Evolutionary conservation across 345 rosid genomes (phyloP), one percentile per base, ranked within the genome.

Genomic region (Citrus glauca): DNA sequence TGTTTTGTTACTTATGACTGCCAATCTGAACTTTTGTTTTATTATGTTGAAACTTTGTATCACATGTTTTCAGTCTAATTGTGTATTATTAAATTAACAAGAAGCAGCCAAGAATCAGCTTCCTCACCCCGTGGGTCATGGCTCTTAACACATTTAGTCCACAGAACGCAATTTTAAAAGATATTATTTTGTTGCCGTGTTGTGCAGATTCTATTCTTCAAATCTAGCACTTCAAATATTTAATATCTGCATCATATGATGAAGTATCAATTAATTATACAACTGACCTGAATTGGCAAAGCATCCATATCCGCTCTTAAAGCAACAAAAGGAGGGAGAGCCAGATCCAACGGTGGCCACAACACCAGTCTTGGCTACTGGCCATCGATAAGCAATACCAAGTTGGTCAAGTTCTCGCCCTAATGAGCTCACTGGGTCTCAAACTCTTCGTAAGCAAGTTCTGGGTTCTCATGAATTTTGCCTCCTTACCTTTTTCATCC

Each of bases 231-330:
- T 45, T 45, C 50, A 45, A 45, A 45, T 3, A 45, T 45, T 45
- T 45, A 45, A 11, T 45, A 45, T 45, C 50, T 13, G 1, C 57
- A 53, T 16, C 22, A 16, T 17, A 53, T 53, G 20, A 17, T 16
- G 22, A 53, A 53, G 5, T 53, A 53, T 53, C 1, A 33, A 48
- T 14, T 13, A 77, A 48, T 14, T 13, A 77, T 22, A 45, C 14
- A 77, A 63, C 57, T 25, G 9, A 91, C 94, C 90, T 86, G 94
- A 60, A 91, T 88, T 14, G 94, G 92, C 80, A 91, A 72, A 73
- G 94, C 94, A 64, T 91, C 94, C 91, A 89, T 91, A 66, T 91
- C 94, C 30, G 94, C 94, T 81, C 94, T 83, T 2, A 91, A 81
- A 59, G 92, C 94, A 40, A 85, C 89, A 66, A 88, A 86, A 9